These are phyloP conservation scores for Kwoniella sp. DNA, from an alignment of 768 basidiomycete species.

Conservation along the genomic window DNA sequence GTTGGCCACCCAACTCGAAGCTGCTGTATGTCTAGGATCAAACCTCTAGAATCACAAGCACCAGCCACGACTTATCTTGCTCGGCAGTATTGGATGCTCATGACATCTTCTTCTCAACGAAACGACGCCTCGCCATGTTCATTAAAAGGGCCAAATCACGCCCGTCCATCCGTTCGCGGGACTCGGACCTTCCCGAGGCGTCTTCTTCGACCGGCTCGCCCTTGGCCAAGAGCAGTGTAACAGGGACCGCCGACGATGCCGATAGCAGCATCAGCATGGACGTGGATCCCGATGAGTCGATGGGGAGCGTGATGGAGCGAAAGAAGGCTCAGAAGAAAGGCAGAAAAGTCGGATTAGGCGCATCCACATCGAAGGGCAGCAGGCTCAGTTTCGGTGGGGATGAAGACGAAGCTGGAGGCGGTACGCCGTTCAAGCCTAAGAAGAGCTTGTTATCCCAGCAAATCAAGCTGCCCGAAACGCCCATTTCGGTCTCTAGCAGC, in stretches of 20 bases:
- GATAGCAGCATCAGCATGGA: conserved; percentile 26
- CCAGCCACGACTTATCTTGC: no score
- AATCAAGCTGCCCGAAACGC: conserved; percentile 41
- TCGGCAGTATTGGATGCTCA: no score
- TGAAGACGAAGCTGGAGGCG: conserved; percentile 29
- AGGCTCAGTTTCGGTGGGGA: conserved; percentile 51
- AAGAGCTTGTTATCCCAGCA: conserved; percentile 51
- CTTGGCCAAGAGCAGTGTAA: conserved; percentile 33
- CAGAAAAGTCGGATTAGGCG: conserved; percentile 23
- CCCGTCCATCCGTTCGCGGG: conserved; percentile 43
- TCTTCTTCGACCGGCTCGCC: conserved; percentile 29
- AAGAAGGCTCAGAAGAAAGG: conserved; percentile 50
- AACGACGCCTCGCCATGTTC: conserved; percentile 36
- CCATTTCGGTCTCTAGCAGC: background rate
- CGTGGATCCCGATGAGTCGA: conserved; percentile 31
- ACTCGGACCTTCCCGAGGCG: conserved; percentile 30
- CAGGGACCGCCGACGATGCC: conserved; percentile 19
- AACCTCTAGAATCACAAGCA: no score
- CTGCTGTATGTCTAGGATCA: no score
- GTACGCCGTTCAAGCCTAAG: conserved; percentile 46
- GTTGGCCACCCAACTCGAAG: background rate
- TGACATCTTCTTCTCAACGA: no score
- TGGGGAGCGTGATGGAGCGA: conserved; percentile 45
- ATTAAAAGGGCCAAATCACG: conserved; percentile 51
- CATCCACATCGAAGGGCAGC: conserved; percentile 21